Conservation (phyloP, 148 eudicot species). For the Heliosperma pusillum region DNA sequence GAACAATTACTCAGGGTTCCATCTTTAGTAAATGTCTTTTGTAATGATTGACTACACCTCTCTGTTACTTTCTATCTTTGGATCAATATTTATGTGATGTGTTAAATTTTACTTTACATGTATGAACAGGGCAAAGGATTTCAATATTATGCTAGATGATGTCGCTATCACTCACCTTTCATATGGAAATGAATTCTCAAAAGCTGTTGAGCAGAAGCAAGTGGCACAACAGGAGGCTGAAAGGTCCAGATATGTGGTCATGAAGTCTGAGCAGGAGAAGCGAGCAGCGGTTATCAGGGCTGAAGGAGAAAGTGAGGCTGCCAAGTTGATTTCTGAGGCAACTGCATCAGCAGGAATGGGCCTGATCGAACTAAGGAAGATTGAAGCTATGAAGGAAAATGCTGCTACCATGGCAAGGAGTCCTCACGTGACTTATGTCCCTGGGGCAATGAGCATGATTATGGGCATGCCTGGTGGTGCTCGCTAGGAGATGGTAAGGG, state of each 20-base stretch:
- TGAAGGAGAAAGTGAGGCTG: constrained; percentile 96
- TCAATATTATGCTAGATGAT: constrained; percentile 82
- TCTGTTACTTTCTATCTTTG: background rate
- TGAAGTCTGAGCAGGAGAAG: constrained; percentile 93
- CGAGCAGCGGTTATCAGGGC: constrained; percentile 95
- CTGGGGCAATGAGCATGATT: constrained; percentile 56
- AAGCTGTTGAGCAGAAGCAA: constrained; percentile 98
- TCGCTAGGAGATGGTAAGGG: constrained; percentile 43
- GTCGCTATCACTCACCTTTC: constrained; percentile 82
- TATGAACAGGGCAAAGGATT: constrained; percentile 67
- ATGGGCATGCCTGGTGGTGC: constrained; percentile 47
- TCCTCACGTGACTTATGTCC: constrained; percentile 60
- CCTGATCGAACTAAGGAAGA: constrained; percentile 90
- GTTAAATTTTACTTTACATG: background rate
- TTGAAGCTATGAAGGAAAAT: constrained; percentile 93
- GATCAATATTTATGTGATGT: background rate
- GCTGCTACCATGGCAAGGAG: constrained; percentile 61
- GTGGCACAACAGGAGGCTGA: constrained; percentile 99
- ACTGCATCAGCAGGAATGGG: constrained; percentile 85
- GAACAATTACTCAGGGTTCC: too few species aligned
- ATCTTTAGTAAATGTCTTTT: background rate
- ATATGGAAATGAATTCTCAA: constrained; percentile 88
- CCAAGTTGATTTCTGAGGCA: constrained; percentile 91
- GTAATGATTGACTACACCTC: background rate
- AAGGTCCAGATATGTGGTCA: constrained; percentile 86